A percentile compares a stretch with the other conserved stretches of the same genome.
These are phyloP conservation scores for Lasiodiplodia sp. DNA, from an alignment of 2,329 filamentous ascomycete genomes.

Conservation along the genomic window DNA sequence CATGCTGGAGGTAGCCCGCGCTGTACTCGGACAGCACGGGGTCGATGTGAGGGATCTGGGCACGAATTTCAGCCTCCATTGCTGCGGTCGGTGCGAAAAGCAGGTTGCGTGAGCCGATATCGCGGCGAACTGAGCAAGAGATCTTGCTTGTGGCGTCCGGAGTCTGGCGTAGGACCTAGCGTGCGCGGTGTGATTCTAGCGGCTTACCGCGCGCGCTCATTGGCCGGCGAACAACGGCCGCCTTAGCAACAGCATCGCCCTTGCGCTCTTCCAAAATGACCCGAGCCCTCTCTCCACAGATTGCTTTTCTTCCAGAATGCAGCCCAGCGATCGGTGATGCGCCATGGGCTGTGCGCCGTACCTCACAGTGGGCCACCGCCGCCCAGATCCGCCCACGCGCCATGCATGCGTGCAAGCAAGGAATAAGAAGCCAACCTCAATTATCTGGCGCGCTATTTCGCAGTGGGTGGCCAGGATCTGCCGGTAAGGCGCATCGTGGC, in stretches of 20 bases:
- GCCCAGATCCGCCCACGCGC: slow-evolving; percentile 13
- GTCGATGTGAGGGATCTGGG: slow-evolving; percentile 85
- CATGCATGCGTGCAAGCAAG: slow-evolving; percentile 26
- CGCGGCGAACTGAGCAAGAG: slow-evolving; percentile 7
- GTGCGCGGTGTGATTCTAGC: neutral
- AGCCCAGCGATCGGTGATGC: slow-evolving; percentile 23
- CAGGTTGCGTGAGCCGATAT: slow-evolving; percentile 9
- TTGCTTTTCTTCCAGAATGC: slow-evolving; percentile 26
- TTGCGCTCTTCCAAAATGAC: slow-evolving; percentile 2
- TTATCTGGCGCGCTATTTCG: slow-evolving; percentile 23
- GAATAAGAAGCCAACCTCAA: neutral
- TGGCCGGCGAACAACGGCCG: neutral
- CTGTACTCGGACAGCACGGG: slow-evolving; percentile 90
- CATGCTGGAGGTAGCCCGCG: slow-evolving; percentile 92
- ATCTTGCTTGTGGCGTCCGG: slow-evolving; percentile 11
- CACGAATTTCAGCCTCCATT: slow-evolving; percentile 90
- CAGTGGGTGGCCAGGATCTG: slow-evolving; percentile 16
- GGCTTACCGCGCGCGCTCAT: neutral
- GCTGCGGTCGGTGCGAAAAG: slow-evolving; percentile 34
- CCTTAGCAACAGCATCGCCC: neutral
- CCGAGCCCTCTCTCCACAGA: slow-evolving; percentile 15
- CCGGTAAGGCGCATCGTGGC: slow-evolving; percentile 16
- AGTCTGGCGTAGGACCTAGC: slow-evolving; percentile 2
- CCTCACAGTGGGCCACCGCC: slow-evolving; percentile 23
- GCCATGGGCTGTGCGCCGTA: slow-evolving; percentile 10